Conservation (phyloP, 108 stramenopile species). For the Bacterosira constricta region DNA sequence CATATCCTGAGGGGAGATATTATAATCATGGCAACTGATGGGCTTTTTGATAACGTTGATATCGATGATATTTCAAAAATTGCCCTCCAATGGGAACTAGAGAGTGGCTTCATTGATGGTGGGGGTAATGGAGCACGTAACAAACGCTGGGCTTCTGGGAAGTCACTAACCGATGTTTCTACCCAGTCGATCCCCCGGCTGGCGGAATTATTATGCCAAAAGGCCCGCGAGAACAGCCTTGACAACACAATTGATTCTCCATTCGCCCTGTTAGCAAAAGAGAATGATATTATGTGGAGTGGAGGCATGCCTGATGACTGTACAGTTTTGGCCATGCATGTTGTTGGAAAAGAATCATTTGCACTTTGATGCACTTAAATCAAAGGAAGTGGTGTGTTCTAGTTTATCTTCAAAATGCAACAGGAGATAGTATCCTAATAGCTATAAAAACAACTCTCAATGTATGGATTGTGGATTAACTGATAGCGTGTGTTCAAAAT, state of each 20-base stretch:
- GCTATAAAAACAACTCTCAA: background rate
- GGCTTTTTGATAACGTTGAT: slow-evolving; percentile 97
- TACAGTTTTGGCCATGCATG: slow-evolving; percentile 89
- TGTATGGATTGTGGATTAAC: too few relatives aligned
- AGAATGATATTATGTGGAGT: slow-evolving; percentile 99
- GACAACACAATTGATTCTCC: slow-evolving; percentile 85
- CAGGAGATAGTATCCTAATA: too few relatives aligned
- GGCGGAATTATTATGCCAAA: slow-evolving; percentile 54
- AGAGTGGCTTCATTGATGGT: slow-evolving; percentile 77
- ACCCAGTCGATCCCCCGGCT: slow-evolving; percentile 49
- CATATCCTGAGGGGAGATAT: slow-evolving; percentile 94
- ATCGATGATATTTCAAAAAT: slow-evolving; percentile 89
- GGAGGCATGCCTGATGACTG: slow-evolving; percentile 97
- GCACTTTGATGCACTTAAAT: slow-evolving; percentile 3
- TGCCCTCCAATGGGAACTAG: slow-evolving; percentile 88
- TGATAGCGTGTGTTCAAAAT: too few relatives aligned
- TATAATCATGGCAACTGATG: slow-evolving; percentile 95
- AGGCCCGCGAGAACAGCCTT: slow-evolving; percentile 86
- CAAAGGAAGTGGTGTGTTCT: background rate
- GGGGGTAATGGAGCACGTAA: slow-evolving; percentile 70
- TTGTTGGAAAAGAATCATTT: slow-evolving; percentile 60
- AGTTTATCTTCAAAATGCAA: background rate
- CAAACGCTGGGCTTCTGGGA: slow-evolving; percentile 76
- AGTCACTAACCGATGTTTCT: slow-evolving; percentile 57
- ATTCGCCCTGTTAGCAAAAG: slow-evolving; percentile 95